These are phyloP conservation scores for Phytophthora brassicae DNA, from an alignment of 352 stramenopile species.

Conservation along the genomic window DNA sequence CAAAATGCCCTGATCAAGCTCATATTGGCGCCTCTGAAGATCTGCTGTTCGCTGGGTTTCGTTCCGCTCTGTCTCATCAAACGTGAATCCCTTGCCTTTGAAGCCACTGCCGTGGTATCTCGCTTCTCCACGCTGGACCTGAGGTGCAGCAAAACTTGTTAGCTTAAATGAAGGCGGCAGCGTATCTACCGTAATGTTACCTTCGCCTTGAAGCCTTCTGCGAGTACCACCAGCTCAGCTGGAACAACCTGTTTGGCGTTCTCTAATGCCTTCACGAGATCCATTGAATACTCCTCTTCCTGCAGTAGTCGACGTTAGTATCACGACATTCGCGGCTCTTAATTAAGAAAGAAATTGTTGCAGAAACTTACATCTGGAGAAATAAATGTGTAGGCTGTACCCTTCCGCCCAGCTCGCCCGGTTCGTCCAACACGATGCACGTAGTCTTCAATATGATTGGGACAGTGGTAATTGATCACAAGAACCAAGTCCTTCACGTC, in stretches of 20 bases:
- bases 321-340: not conserved
- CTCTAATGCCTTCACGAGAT: slow-evolving; percentile 96
- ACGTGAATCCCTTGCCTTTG: slow-evolving; percentile 98
- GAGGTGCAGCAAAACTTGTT: slow-evolving; percentile 2
- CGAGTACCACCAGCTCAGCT: slow-evolving; percentile 89
- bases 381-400: slow-evolving; percentile 99
- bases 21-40: slow-evolving; percentile 90
- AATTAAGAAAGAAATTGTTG: not conserved
- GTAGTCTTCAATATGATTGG: slow-evolving; percentile 99
- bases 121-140: slow-evolving; percentile 94
- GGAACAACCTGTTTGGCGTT: slow-evolving; percentile 80
- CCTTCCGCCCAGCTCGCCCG: slow-evolving; percentile 93
- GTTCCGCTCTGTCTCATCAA: slow-evolving; percentile 97
- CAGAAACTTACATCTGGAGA: slow-evolving; percentile 85
- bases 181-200: no score
- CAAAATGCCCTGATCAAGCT: slow-evolving; percentile 84
- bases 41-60: slow-evolving; percentile 94
- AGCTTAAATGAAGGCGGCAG: not conserved
- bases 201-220: slow-evolving; percentile 96
- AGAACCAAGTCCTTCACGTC: slow-evolving; percentile 98
- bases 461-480: slow-evolving; percentile 99
- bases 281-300: slow-evolving; percentile 97
- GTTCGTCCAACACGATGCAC: slow-evolving; percentile 98
- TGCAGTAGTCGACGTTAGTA: slow-evolving; percentile 13
- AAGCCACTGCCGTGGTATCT: slow-evolving; percentile 96